Base-by-base conservation (phyloP, 306 rosid species). In the Myrica gale region DNA sequence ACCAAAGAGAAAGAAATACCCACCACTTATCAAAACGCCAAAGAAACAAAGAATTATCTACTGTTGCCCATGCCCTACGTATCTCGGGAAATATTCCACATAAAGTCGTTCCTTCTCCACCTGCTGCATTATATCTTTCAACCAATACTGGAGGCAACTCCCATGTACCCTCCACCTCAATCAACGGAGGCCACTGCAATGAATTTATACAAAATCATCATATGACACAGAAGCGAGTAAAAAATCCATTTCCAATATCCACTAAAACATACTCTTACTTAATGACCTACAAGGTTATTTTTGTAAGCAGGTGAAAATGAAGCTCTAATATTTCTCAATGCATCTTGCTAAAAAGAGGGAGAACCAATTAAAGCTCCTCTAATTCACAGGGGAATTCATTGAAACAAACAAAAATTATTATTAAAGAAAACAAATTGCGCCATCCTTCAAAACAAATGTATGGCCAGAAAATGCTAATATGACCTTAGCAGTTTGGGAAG, bases 21-120 rank as follows among this genome's bases (percentile, higher is more conserved):
- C 82, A 95, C 98, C 97, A 89, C 91, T 92, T 95, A 77, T 95
- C 93, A 54, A 95, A 90, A 79, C 96, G 98, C 98, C 98, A 95
- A 51, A 95, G 96, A 84, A 92, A 95, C 83, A 95, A 85, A 63
- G 97, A 87, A 76, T 89, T 95, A 76, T 95, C 97, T 20, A 95
- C 96, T 3, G 97, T 89, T 3, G 98, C 98, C 98, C 98, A 95
- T 2, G 98, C 98, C 80, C 98, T 84, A 23, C 91, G 89, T 62
- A 95, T 92, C 84, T 95, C 97, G 0, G 97, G 97, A 83, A 95
- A 95, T 75, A 95, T 92, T 80, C 98, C 97, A 82, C 98, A 90
- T 79, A 92, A 88, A 16, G 97, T 94, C 74, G 97, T 95, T 74
- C 98, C 98, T 82, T 95, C 98, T 79, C 98, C 97, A 43, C 97